Base-by-base conservation (phyloP, 495 filamentous ascomycete species). In the Hypomontagnella submonticulosa region DNA sequence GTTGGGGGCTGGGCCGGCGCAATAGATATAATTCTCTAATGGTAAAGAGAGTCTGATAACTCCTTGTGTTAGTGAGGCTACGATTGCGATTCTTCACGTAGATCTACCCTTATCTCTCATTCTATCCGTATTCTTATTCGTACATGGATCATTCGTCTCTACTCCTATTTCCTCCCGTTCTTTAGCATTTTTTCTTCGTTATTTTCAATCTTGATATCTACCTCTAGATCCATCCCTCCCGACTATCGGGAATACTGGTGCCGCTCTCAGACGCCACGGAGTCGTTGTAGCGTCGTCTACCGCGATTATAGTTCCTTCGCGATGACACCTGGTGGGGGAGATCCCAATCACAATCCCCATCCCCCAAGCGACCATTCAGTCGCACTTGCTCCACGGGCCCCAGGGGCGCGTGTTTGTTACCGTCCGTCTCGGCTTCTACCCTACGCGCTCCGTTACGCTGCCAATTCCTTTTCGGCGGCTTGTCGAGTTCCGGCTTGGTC, bases 1-100 rank as follows among this genome's bases (percentile, higher is more conserved):
- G 36, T 42, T 43, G 23, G 6, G 8, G 36, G 18, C 8, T 34
- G 37, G 20, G 27, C 34, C 18, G 16, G 40, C 27, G 42, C 15
- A 54, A 62, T 62, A 62, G n/a, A 46, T 40, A 6, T 38, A 27
- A 12, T 62, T 36, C 37, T 36, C 37, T 32, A 48, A 48, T 49
- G 41, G 20, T 13, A 57, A 58, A 38, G n/a, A 32, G n/a, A n/a
- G n/a, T n/a, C n/a, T n/a, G n/a, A 27, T 27, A 27, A 27, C 23
- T 27, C 6, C 23, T 27, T 27, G 12, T 18, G 3, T 15, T n/a
- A 0, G 11, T 6, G 9, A 32, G 19, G 34, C 23, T 23, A 20
- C 44, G 13, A 33, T 49, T 58, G 23, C 23, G 6, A 27, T 27
- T 6, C 43, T 50, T 40, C 12, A 42, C 20, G 7, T 50, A 42